Conservation (phyloP, 78 protist species). For the Diacronema lutheri region DNA sequence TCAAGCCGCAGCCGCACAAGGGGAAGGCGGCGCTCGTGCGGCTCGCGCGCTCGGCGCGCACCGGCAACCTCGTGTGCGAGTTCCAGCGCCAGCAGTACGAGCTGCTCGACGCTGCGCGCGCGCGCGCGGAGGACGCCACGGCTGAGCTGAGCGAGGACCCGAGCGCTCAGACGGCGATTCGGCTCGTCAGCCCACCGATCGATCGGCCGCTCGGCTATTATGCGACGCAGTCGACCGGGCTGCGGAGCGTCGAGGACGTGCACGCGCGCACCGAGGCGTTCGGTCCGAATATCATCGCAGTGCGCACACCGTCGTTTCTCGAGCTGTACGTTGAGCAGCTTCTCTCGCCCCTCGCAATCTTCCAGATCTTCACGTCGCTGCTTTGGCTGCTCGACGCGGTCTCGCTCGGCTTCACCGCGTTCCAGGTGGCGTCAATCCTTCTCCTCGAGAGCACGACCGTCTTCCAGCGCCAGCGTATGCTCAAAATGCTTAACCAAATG, state of each 20-base stretch:
- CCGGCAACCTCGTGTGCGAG: not conserved
- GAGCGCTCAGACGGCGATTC: not conserved
- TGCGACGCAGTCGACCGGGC: not conserved
- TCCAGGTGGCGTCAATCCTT: not conserved
- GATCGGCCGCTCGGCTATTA: not conserved
- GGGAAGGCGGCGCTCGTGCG: not conserved
- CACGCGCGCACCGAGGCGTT: not conserved
- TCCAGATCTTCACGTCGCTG: not conserved
- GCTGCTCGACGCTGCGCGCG: not conserved
- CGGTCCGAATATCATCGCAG: not conserved
- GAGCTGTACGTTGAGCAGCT: constrained; percentile 30
- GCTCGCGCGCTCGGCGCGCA: not conserved
- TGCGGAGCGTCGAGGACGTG: not conserved
- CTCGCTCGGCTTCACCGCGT: not conserved
- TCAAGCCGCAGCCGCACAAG: not conserved
- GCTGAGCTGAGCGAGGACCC: not conserved
- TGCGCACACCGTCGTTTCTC: not conserved
- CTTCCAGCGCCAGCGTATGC: constrained; percentile 6
- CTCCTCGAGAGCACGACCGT: constrained; percentile 23
- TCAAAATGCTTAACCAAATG: constrained; percentile 11
- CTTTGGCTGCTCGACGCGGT: constrained; percentile 13
- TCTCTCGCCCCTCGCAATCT: constrained; percentile 17
- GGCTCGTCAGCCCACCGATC: not conserved
- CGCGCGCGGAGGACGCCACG: not conserved
- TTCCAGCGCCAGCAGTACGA: constrained; percentile 32